Percentiles rank a stretch among this genome's conserved stretches.
Conservation (phyloP, 164 flowering plant genomes). For the Chimonanthus praecox region DNA sequence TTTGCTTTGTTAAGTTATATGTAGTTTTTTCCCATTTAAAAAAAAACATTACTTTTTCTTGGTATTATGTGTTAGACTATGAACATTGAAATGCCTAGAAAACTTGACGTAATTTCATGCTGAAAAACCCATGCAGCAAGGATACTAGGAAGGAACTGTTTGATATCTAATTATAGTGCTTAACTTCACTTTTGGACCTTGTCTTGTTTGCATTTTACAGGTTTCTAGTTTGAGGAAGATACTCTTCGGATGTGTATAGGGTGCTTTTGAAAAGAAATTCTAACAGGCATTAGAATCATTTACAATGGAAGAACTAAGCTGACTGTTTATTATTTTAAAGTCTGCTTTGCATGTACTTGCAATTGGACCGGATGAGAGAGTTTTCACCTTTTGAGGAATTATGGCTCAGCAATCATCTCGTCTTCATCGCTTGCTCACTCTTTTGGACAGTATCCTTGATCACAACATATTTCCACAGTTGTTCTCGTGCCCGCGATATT, state of each 20-base stretch:
- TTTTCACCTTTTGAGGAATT: conserved; percentile 12
- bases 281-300: neutral
- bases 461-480: neutral
- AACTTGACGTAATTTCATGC: no score
- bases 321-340: neutral
- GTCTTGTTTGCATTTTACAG: neutral
- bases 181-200: neutral
- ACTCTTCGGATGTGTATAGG: neutral
- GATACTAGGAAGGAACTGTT: no score
- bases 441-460: conserved; percentile 80
- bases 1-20: no score
- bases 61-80: no score
- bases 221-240: neutral
- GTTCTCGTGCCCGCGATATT: neutral
- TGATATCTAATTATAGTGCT: neutral
- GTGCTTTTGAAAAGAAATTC: neutral
- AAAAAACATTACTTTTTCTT: no score
- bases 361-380: conserved; percentile 23
- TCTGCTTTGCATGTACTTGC: conserved; percentile 2
- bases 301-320: neutral
- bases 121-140: no score
- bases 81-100: no score
- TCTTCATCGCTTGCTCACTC: conserved; percentile 77
- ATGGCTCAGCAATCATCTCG: conserved; percentile 97
- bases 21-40: no score